Percentiles rank a stretch among this genome's conserved stretches.
phyloP scores from a whole-genome alignment of 2,329 filamentous ascomycete genomes.

The Akanthomyces muscarius region DNA sequence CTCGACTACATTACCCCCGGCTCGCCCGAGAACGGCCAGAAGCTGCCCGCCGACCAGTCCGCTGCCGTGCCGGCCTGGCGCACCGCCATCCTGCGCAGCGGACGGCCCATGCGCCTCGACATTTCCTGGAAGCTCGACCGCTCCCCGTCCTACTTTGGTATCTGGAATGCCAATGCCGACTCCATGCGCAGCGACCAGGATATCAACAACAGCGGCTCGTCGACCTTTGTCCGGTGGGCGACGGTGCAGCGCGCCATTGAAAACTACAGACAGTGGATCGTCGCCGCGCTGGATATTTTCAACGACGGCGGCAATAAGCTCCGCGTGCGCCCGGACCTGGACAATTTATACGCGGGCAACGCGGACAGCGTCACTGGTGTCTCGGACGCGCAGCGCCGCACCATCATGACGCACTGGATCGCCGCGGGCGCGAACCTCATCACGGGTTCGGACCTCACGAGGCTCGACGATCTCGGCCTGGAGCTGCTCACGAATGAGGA shows the following conservation, averaged over 20 bases:
- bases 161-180: constrained; percentile 22
- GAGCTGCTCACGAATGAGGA: constrained; percentile 19
- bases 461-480: constrained; percentile 19
- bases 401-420: constrained; percentile 23
- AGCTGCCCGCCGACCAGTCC: constrained; percentile 20
- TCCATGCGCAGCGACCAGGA: constrained; percentile 23
- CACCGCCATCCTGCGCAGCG: constrained; percentile 20
- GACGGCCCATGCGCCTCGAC: constrained; percentile 22
- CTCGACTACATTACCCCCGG: constrained; percentile 23
- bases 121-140: constrained; percentile 24
- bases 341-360: constrained; percentile 22
- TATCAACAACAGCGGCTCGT: constrained; percentile 20
- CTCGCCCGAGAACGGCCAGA: constrained; percentile 22
- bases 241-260: constrained; percentile 21
- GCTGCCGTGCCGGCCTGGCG: constrained; percentile 21
- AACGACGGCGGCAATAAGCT: constrained; percentile 8
- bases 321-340: constrained; percentile 21
- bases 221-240: constrained; percentile 19
- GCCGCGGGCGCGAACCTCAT: constrained; percentile 21
- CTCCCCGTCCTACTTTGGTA: constrained; percentile 20
- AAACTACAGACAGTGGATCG: constrained; percentile 23
- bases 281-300: constrained; percentile 20
- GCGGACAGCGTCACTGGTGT: constrained; percentile 18
- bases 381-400: constrained; percentile 20
- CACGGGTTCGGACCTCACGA: constrained; percentile 20